Evolutionary conservation across 306 rosid species (phyloP).

Genomic region (Senna tora): DNA sequence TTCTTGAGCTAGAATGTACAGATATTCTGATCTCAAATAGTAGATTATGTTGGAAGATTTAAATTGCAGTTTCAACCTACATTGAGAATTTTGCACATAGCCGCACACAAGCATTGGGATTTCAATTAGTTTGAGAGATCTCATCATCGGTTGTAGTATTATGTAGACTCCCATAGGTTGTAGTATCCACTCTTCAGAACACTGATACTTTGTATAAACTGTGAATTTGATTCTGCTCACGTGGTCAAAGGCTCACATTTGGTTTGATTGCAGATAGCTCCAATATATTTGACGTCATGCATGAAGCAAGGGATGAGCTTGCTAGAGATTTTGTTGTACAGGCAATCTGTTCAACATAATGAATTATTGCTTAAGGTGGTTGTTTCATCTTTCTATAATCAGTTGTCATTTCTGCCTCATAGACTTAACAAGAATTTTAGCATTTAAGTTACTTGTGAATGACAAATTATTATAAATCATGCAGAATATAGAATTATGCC

Average conservation of each 20-base stretch:
- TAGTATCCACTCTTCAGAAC: not conserved
- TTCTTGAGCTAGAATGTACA: slow-evolving; percentile 23
- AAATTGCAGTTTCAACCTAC: not conserved
- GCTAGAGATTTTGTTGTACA: slow-evolving; percentile 73
- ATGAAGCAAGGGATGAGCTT: slow-evolving; percentile 90
- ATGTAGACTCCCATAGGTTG: too few relatives aligned
- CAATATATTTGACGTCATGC: slow-evolving; percentile 91
- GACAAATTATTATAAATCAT: slow-evolving; percentile 30
- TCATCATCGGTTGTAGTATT: too few relatives aligned
- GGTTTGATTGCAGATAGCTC: slow-evolving; percentile 78
- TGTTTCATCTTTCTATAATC: slow-evolving; percentile 23
- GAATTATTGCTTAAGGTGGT: slow-evolving; percentile 78
- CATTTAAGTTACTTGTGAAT: slow-evolving; percentile 39
- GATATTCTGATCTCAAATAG: slow-evolving; percentile 31
- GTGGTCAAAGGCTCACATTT: slow-evolving; percentile 32
- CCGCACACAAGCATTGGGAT: slow-evolving; percentile 8
- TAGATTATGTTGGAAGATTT: slow-evolving; percentile 30
- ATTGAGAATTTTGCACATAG: slow-evolving; percentile 19
- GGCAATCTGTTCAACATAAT: slow-evolving; percentile 77
- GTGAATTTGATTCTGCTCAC: slow-evolving; percentile 38
- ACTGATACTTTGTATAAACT: slow-evolving; percentile 19
- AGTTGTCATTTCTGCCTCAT: slow-evolving; percentile 31
- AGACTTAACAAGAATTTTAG: slow-evolving; percentile 17
- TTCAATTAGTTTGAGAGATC: slow-evolving; percentile 27
- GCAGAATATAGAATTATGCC: slow-evolving; percentile 94